Percentiles rank a stretch among this genome's conserved stretches.
phyloP scores from a whole-genome alignment of 352 stramenopile genomes.

The Plasmopara muralis region DNA sequence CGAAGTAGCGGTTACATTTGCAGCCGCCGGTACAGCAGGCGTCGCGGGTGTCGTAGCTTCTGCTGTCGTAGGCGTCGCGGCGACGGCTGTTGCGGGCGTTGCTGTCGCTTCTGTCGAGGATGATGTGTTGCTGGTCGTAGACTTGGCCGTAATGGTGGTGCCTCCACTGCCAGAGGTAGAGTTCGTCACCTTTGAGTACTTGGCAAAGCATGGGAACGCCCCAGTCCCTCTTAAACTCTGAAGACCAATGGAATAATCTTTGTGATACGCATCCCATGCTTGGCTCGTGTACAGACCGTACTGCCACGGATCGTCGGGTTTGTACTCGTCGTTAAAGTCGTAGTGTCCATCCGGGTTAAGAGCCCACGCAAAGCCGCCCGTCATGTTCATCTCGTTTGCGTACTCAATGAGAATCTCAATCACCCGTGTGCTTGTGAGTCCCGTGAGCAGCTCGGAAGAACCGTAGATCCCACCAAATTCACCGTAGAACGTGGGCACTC shows the following conservation, averaged over 20 bases:
- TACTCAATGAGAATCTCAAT: constrained; percentile 75
- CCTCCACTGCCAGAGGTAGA: constrained; percentile 24
- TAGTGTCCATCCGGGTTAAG: constrained; percentile 74
- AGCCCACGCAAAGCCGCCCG: constrained; percentile 70
- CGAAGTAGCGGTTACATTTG: constrained; percentile 17
- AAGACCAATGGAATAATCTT: constrained; percentile 58
- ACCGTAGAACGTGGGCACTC: constrained; percentile 64
- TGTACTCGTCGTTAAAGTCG: constrained; percentile 71
- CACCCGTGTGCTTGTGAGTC: constrained; percentile 60
- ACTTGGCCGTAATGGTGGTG: constrained; percentile 23
- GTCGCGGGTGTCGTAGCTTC: constrained; percentile 10
- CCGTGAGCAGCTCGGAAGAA: constrained; percentile 33
- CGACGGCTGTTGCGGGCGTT: constrained; percentile 18
- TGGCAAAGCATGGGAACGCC: constrained; percentile 63
- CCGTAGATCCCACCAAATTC: constrained; percentile 83
- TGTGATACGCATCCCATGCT: constrained; percentile 61
- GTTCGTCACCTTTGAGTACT: constrained; percentile 25
- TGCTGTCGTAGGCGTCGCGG: constrained; percentile 10
- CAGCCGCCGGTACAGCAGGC: constrained; percentile 13
- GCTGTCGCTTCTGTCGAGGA: constrained; percentile 13
- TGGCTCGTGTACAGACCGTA: constrained; percentile 70
- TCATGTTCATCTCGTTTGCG: constrained; percentile 56
- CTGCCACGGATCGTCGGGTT: constrained; percentile 46
- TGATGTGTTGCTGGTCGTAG: constrained; percentile 14
- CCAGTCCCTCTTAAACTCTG: constrained; percentile 63